phyloP scores from a whole-genome alignment of 2,329 filamentous ascomycete species.

The Aspergillus versicolor region DNA sequence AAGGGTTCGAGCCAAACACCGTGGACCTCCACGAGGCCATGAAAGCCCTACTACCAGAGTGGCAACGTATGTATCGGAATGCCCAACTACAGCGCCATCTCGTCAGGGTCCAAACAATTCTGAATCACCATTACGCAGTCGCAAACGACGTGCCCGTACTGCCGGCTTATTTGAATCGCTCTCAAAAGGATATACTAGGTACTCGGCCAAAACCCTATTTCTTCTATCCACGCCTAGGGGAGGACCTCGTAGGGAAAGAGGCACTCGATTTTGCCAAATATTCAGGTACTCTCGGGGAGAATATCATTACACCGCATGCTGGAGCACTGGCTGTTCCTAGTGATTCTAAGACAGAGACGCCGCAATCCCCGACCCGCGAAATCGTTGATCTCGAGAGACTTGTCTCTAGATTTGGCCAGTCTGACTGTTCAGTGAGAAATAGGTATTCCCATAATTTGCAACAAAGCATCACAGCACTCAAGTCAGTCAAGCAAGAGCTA shows the following conservation, averaged over 20 bases:
- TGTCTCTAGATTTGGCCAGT: constrained; percentile 19
- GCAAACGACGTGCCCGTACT: neutral
- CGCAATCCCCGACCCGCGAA: neutral
- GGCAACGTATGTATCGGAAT: constrained; percentile 52
- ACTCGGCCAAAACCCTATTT: neutral
- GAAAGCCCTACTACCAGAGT: constrained; percentile 43
- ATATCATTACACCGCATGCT: neutral
- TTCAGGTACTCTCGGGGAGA: neutral
- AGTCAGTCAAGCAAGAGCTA: neutral
- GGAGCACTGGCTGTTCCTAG: neutral
- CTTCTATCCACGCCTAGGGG: neutral
- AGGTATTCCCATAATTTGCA: constrained; percentile 40
- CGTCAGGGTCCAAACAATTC: constrained; percentile 42
- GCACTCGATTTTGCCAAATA: too few species aligned
- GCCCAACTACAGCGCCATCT: constrained; percentile 48
- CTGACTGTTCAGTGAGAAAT: constrained; percentile 28
- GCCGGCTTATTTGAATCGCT: neutral
- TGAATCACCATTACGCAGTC: constrained; percentile 30
- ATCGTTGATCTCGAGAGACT: constrained; percentile 27
- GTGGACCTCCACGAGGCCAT: constrained; percentile 34
- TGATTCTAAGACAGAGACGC: neutral
- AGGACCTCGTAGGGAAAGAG: neutral
- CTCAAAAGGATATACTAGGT: neutral
- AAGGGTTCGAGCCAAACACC: constrained; percentile 25
- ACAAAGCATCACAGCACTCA: constrained; percentile 38